These are phyloP conservation scores for Eucommia ulmoides DNA, from an alignment of 257 asterid species.

Conservation along the genomic window DNA sequence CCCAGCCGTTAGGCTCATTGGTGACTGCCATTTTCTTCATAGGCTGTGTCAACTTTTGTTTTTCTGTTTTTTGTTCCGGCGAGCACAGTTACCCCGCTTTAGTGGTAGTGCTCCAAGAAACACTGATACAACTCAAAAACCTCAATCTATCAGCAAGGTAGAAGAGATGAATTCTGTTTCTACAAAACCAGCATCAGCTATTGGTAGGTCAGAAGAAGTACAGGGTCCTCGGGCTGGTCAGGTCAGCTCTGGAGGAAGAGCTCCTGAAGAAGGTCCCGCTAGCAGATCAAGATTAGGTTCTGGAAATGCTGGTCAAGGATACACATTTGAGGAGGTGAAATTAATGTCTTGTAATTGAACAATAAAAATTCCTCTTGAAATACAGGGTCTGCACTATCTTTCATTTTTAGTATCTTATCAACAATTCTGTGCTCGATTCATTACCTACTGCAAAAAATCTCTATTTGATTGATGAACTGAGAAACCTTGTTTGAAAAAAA, in stretches of 20 bases:
- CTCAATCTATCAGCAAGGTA: conserved; percentile 54
- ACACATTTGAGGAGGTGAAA: conserved; percentile 90
- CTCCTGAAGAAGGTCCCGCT: conserved; percentile 80
- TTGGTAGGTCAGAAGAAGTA: conserved; percentile 48
- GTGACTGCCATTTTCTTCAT: conserved; percentile 96
- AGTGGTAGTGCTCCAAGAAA: conserved; percentile 65
- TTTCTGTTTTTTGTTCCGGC: conserved; percentile 89
- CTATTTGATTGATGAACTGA: no score
- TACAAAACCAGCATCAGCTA: conserved; percentile 38
- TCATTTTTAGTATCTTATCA: no score
- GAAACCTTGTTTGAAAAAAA: no score
- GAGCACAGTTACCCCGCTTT: conserved; percentile 70
- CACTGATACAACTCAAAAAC: conserved; percentile 68
- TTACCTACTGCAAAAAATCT: no score
- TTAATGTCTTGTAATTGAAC: background rate
- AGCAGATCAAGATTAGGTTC: conserved; percentile 87
- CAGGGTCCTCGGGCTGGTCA: conserved; percentile 51
- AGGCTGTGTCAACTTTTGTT: conserved; percentile 93
- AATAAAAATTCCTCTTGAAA: background rate
- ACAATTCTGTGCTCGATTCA: no score
- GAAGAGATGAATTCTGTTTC: conserved; percentile 61
- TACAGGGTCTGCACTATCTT: background rate
- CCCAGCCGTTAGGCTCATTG: conserved; percentile 97
- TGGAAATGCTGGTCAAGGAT: conserved; percentile 99
- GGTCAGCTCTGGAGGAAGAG: conserved; percentile 53